phyloP scores from a whole-genome alignment of 2,329 filamentous ascomycete genomes.

The Penicillium sp. region DNA sequence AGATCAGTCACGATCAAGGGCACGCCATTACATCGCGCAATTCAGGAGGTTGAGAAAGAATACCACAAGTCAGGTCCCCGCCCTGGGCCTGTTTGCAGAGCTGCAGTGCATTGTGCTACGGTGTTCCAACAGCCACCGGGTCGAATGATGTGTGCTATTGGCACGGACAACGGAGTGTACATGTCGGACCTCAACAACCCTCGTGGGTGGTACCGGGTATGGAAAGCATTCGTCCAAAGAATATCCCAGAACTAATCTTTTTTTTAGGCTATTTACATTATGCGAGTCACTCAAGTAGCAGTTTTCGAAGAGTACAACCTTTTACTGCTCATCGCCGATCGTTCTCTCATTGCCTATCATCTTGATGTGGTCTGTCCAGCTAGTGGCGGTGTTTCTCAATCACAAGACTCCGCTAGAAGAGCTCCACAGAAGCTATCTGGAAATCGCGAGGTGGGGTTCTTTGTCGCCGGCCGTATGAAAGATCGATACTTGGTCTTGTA shows the following conservation, averaged over 20 bases:
- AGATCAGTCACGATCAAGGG: constrained; percentile 75
- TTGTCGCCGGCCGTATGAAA: constrained; percentile 94
- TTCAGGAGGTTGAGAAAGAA: constrained; percentile 75
- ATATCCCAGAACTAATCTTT: constrained; percentile 25
- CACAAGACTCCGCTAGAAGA: constrained; percentile 66
- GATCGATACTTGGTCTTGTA: constrained; percentile 92
- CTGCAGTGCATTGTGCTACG: constrained; percentile 86
- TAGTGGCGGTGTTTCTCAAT: constrained; percentile 43
- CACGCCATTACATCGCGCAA: constrained; percentile 85
- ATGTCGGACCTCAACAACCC: constrained; percentile 84
- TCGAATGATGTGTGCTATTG: constrained; percentile 83
- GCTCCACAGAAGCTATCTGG: constrained; percentile 87
- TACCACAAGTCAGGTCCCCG: constrained; percentile 59
- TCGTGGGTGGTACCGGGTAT: constrained; percentile 81
- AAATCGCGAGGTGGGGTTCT: constrained; percentile 91
- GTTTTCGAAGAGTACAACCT: constrained; percentile 94
- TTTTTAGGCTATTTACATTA: constrained; percentile 64
- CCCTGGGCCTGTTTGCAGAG: constrained; percentile 72
- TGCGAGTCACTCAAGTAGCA: constrained; percentile 81
- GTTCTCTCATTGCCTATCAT: constrained; percentile 85
- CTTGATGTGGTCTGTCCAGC: constrained; percentile 70
- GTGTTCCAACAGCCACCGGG: constrained; percentile 76
- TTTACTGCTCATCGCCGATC: constrained; percentile 85
- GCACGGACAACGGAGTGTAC: constrained; percentile 90
- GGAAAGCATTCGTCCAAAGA: constrained; percentile 26